phyloP scores from a whole-genome alignment of 805 yeast genomes.

The Hanseniaspora occidentalis region DNA sequence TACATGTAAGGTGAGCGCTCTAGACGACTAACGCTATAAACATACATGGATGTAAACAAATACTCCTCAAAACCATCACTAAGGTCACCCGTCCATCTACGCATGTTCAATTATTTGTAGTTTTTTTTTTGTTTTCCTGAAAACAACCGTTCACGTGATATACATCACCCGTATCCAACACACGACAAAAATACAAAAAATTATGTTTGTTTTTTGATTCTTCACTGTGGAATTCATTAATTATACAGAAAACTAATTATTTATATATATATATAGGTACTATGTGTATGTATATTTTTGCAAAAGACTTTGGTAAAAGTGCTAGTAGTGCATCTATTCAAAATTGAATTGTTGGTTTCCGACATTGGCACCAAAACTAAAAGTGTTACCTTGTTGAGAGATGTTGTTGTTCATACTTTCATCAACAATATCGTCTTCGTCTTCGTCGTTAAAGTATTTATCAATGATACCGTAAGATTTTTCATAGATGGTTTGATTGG shows the following conservation, averaged over 20 bases:
- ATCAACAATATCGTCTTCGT: slow-evolving; percentile 39
- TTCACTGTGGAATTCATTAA: too few species aligned
- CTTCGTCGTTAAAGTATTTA: slow-evolving; percentile 81
- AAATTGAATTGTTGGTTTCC: slow-evolving; percentile 32
- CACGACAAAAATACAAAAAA: too few species aligned
- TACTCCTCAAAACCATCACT: too few species aligned
- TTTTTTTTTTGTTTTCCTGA: too few species aligned
- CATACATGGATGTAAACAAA: too few species aligned
- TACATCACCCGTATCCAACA: too few species aligned
- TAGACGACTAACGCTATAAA: too few species aligned
- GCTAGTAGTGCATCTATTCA: slow-evolving; percentile 11
- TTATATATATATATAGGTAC: background rate
- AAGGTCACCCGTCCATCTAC: too few species aligned
- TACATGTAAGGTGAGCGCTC: too few species aligned
- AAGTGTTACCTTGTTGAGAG: slow-evolving; percentile 58
- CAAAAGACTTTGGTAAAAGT: background rate
- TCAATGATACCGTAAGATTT: slow-evolving; percentile 86
- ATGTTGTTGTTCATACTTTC: slow-evolving; percentile 66
- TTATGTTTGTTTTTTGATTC: too few species aligned
- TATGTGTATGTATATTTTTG: background rate
- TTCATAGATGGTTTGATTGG: slow-evolving; percentile 82
- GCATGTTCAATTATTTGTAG: too few species aligned
- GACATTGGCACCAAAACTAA: slow-evolving; percentile 70
- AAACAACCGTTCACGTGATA: too few species aligned
- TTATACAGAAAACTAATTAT: background rate